These are phyloP conservation scores for Neurospora sp. DNA, from an alignment of 495 filamentous ascomycete species.

Conservation along the genomic window DNA sequence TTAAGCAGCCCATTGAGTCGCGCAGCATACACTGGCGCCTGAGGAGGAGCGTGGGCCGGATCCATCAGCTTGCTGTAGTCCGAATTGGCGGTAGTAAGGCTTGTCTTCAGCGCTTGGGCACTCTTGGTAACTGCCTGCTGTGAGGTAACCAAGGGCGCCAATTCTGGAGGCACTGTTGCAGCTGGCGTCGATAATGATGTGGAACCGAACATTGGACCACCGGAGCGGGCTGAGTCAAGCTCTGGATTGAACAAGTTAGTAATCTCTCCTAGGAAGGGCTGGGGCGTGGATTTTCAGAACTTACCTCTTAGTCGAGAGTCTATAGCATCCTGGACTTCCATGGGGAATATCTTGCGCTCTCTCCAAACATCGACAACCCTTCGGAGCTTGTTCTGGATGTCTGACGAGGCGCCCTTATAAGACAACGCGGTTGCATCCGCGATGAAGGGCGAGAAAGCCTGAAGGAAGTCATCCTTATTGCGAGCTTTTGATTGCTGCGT, in stretches of 20 bases:
- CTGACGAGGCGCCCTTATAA: constrained; percentile 74
- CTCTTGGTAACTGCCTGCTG: constrained; percentile 66
- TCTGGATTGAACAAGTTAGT: constrained; percentile 38
- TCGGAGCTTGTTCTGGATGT: constrained; percentile 77
- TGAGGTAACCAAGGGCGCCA: constrained; percentile 60
- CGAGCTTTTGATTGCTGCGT: constrained; percentile 89
- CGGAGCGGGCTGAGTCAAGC: constrained; percentile 66
- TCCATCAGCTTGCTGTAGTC: constrained; percentile 79
- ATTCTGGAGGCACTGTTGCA: constrained; percentile 56
- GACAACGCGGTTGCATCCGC: constrained; percentile 74
- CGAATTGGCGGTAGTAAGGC: constrained; percentile 54
- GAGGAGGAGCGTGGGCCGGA: constrained; percentile 50
- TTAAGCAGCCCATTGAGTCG: constrained; percentile 80
- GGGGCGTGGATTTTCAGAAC: neutral
- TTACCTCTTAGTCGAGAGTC: constrained; percentile 71
- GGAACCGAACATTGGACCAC: constrained; percentile 60
- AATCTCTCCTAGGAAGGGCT: neutral
- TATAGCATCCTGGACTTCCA: constrained; percentile 62
- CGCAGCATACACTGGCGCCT: constrained; percentile 83
- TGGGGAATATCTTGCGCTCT: constrained; percentile 75
- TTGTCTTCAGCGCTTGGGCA: constrained; percentile 47
- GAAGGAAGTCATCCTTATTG: constrained; percentile 81
- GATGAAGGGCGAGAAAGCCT: constrained; percentile 82
- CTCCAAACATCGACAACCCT: constrained; percentile 93
- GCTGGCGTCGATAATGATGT: constrained; percentile 11